phyloP scores from a whole-genome alignment of 2,329 filamentous ascomycete genomes.

The Aspergillus niger region DNA sequence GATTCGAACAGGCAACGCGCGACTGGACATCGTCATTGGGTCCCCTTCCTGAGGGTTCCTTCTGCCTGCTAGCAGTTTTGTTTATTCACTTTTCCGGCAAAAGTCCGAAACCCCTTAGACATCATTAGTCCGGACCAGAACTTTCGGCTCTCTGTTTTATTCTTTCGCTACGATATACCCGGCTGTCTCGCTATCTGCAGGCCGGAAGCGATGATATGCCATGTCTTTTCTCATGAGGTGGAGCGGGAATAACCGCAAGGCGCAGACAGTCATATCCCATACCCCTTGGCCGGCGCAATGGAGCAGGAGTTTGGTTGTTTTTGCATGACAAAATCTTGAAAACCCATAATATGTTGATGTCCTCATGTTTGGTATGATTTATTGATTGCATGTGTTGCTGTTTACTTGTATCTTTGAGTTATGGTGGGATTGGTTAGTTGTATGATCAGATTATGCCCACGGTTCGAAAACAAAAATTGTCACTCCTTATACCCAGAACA shows the following conservation, averaged over 20 bases:
- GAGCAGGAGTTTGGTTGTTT: neutral
- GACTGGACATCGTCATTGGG: neutral
- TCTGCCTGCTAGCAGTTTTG: neutral
- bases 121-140: neutral
- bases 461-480: neutral
- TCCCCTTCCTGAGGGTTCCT: neutral
- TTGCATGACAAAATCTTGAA: neutral
- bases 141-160: neutral
- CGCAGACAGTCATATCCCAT: conserved; percentile 10
- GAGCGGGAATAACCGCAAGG: conserved; percentile 4
- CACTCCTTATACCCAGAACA: neutral
- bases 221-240: conserved; percentile 5
- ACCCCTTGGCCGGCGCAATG: neutral
- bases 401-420: neutral
- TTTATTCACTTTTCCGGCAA: neutral
- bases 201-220: neutral
- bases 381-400: neutral
- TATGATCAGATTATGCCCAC: neutral
- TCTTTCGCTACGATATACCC: neutral
- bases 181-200: neutral
- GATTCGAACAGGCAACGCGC: neutral
- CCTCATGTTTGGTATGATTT: conserved; percentile 4
- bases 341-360: neutral
- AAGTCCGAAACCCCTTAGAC: neutral
- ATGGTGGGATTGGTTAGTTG: neutral